Conservation (phyloP, 2,329 filamentous ascomycete genomes). For the Helotiales sp. region DNA sequence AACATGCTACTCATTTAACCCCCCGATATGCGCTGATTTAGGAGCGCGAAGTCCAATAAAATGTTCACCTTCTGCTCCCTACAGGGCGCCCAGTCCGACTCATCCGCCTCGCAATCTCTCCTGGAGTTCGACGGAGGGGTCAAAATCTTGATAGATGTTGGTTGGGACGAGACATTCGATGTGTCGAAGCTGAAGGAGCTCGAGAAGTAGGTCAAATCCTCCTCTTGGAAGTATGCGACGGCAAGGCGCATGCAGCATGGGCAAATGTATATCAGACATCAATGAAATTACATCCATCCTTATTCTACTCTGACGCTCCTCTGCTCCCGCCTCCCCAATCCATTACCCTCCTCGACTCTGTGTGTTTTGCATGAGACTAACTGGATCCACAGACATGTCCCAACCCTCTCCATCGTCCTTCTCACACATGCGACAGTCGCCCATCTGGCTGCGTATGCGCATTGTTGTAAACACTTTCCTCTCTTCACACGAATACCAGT, state of each 20-base stretch:
- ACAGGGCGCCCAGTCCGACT: slow-evolving; percentile 85
- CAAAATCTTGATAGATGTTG: slow-evolving; percentile 91
- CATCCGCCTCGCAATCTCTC: slow-evolving; percentile 88
- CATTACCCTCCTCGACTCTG: neutral
- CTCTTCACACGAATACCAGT: slow-evolving; percentile 89
- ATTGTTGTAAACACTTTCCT: slow-evolving; percentile 96
- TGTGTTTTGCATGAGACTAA: slow-evolving; percentile 16
- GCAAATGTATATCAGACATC: slow-evolving; percentile 31
- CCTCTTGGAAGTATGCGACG: slow-evolving; percentile 4
- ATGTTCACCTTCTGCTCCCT: slow-evolving; percentile 98
- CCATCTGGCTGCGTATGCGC: slow-evolving; percentile 89
- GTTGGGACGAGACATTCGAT: slow-evolving; percentile 94
- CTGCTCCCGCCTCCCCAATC: neutral
- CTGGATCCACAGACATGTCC: slow-evolving; percentile 66
- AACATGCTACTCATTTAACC: slow-evolving; percentile 11
- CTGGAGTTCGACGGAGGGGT: slow-evolving; percentile 95
- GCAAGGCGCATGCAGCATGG: slow-evolving; percentile 4
- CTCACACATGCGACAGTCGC: slow-evolving; percentile 91
- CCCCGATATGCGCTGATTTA: slow-evolving; percentile 15
- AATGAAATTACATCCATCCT: slow-evolving; percentile 27
- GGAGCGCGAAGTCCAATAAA: slow-evolving; percentile 24
- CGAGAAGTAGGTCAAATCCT: slow-evolving; percentile 67
- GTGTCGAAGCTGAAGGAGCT: slow-evolving; percentile 79
- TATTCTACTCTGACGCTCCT: slow-evolving; percentile 16
- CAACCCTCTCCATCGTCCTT: slow-evolving; percentile 89